Evolutionary conservation across 495 filamentous ascomycete genomes (phyloP), one percentile per base, ranked within the genome.

Genomic region (Cercophora sp.): DNA sequence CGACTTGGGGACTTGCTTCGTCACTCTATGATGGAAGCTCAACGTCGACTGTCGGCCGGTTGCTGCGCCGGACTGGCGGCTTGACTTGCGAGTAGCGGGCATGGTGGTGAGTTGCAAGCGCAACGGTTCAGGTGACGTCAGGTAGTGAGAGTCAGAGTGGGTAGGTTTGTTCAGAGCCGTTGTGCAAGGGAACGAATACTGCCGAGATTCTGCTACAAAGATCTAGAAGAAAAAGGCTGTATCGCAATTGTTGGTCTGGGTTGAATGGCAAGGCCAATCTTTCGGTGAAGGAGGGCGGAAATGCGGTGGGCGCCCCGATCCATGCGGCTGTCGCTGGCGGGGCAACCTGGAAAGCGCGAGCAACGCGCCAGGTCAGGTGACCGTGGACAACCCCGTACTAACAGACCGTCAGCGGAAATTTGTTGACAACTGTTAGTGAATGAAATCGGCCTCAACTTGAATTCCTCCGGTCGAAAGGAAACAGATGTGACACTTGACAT

Each of bases 11-110:
- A 78, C 70, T 47, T 76, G 57, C 69, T 96, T 96, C 60, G 87
- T 90, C 53, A 94, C 81, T 65, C 83, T 80, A 69, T 77, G 76
- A 64, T 82, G 72, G 68, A 96, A 95, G 52, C 85, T 83, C 55
- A 96, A 80, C 13, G 83, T 91, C 2, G 84, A 74, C 65, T 96
- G 91, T 25, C 67, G 68, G 45, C 62, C 57, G 40, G 66, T 63
- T 37, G 70, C 61, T 43, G 70, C 61, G 46, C 70, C 65, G 41
- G 72, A 67, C 52, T 67, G 63, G 58, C 78, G 75, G 51, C 70
- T 67, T 1, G 74, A 71, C 62, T 83, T 80, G 64, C 86, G 83
- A 52, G 84, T 83, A 25, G 83, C 74, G 43, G 87, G 85, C 87
- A 91, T 91, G 22, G 32, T 48, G 32, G 0, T 9, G 13, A 23